Conservation (phyloP, 768 basidiomycete species). For the Amanita polypyramis region DNA sequence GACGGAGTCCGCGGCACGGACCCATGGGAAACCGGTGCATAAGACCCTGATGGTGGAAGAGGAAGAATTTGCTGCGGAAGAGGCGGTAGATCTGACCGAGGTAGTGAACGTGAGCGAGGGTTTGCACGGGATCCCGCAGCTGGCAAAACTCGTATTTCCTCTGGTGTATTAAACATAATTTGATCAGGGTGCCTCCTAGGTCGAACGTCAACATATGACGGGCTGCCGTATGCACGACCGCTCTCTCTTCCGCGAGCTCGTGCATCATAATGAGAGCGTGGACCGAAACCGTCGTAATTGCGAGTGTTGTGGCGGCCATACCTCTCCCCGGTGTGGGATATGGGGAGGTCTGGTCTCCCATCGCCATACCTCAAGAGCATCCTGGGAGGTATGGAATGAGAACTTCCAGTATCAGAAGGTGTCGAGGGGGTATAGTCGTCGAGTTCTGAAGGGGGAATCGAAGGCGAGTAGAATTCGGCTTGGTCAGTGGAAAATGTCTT, state of each 20-base stretch:
- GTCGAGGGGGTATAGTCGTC: slow-evolving; percentile 32
- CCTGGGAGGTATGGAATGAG: slow-evolving; percentile 50
- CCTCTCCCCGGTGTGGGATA: slow-evolving; percentile 30
- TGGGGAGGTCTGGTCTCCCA: slow-evolving; percentile 54
- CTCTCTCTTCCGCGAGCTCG: slow-evolving; percentile 25
- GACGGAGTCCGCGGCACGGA: slow-evolving; percentile 27
- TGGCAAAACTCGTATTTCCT: slow-evolving; percentile 55
- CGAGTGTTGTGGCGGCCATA: slow-evolving; percentile 13
- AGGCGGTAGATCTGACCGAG: slow-evolving; percentile 24
- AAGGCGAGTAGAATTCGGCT: slow-evolving; percentile 43
- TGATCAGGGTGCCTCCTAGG: slow-evolving; percentile 15
- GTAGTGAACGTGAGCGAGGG: slow-evolving; percentile 35
- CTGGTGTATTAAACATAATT: slow-evolving; percentile 29
- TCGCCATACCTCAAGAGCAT: slow-evolving; percentile 64
- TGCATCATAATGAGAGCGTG: background rate
- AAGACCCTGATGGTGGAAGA: slow-evolving; percentile 14
- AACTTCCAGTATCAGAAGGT: slow-evolving; percentile 38
- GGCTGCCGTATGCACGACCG: slow-evolving; percentile 26
- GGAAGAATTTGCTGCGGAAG: slow-evolving; percentile 18
- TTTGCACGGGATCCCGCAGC: slow-evolving; percentile 31
- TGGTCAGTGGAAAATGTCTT: slow-evolving; percentile 26
- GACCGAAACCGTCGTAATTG: background rate
- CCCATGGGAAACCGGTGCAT: background rate
- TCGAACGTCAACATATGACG: slow-evolving; percentile 19
- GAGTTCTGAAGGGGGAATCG: slow-evolving; percentile 42